Evolutionary conservation across 352 stramenopile genomes (phyloP).

Genomic region (Globisporangium splendens): DNA sequence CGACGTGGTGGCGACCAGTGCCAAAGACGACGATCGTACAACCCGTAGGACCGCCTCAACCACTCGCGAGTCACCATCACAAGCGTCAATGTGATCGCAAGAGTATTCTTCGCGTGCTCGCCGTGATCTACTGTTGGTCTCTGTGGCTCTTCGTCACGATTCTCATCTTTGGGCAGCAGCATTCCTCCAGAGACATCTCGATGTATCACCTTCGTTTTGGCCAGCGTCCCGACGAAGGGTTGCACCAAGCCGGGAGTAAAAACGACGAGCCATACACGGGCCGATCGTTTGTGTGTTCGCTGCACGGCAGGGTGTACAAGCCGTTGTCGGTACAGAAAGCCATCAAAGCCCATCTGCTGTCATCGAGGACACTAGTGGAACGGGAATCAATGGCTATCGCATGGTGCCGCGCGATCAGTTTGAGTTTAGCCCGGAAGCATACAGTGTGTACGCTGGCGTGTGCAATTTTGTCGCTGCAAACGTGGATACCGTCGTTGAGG

Average conservation of each 20-base stretch:
- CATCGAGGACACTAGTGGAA: constrained; percentile 9
- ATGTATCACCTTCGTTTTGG: neutral
- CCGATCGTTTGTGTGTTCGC: constrained; percentile 37
- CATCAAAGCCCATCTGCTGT: constrained; percentile 9
- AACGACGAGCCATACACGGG: constrained; percentile 47
- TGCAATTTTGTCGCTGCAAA: constrained; percentile 19
- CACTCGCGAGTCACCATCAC: no score
- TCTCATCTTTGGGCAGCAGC: no score
- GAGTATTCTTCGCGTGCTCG: no score
- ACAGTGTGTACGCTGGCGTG: neutral
- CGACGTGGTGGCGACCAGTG: no score
- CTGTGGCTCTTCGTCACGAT: no score
- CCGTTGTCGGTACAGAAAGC: constrained; percentile 30
- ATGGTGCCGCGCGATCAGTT: constrained; percentile 5
- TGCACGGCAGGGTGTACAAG: constrained; percentile 35
- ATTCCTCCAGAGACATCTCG: no score
- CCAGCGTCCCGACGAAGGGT: constrained; percentile 3
- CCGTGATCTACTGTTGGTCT: no score
- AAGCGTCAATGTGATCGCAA: no score
- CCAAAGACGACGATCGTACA: no score
- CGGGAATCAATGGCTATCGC: constrained; percentile 11
- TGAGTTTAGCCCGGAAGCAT: neutral
- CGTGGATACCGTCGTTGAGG: constrained; percentile 17
- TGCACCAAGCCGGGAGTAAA: constrained; percentile 1
- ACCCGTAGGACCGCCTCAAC: no score